Evolutionary conservation across 495 filamentous ascomycete species (phyloP).

Genomic region (Trichoderma virens): DNA sequence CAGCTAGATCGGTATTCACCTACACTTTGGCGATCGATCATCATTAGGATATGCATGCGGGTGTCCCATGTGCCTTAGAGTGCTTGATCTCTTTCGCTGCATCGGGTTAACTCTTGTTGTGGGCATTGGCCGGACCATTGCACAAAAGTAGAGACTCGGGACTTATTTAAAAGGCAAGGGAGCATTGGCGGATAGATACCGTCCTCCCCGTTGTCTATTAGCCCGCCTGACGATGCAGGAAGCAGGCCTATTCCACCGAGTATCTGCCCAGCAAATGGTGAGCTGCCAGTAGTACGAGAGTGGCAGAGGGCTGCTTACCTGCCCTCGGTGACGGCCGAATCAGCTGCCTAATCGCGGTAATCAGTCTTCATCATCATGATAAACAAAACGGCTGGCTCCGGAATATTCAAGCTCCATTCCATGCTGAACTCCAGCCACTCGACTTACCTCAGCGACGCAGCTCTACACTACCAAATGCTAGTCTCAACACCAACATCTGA

Average conservation of each 20-base stretch:
- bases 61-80: conserved; percentile 1
- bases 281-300: not conserved
- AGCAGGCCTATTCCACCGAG: not conserved
- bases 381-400: not conserved
- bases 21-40: conserved; percentile 6
- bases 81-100: not conserved
- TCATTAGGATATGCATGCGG: conserved; percentile 6
- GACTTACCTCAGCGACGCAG: not conserved
- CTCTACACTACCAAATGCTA: not conserved
- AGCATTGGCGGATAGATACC: not conserved
- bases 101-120: not conserved
- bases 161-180: not conserved
- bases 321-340: not conserved
- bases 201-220: not conserved
- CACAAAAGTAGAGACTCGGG: not conserved
- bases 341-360: not conserved
- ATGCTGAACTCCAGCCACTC: not conserved
- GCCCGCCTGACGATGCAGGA: not conserved
- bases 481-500: not conserved
- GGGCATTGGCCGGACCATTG: not conserved
- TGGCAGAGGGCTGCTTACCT: not conserved
- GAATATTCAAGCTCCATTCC: not conserved
- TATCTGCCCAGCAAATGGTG: not conserved
- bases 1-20: conserved; percentile 4
- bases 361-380: not conserved